A percentile compares a stretch with the other conserved stretches of the same genome.
Evolutionary conservation across 257 asterid species (phyloP).

Genomic region (Nemophila menziesii): DNA sequence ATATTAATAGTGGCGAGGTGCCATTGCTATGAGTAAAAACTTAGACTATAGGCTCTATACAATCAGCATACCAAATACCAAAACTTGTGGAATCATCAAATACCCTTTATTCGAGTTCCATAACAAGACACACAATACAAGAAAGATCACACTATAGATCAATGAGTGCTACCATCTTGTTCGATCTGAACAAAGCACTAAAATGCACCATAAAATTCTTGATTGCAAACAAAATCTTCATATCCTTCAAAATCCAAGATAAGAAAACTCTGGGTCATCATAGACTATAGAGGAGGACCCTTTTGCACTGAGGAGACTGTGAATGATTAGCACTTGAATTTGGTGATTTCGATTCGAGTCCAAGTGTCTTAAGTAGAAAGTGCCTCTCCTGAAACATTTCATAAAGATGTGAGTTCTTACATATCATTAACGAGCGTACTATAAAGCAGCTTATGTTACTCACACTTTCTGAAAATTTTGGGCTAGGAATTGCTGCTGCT

Average conservation of each 20-base stretch:
- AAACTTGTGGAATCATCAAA: constrained; percentile 32
- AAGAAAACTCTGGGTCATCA: constrained; percentile 29
- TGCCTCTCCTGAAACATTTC: constrained; percentile 77
- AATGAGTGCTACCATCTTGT: too few relatives aligned
- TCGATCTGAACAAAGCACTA: constrained; percentile 35
- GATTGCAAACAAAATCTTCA: constrained; percentile 54
- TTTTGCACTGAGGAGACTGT: constrained; percentile 86
- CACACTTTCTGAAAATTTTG: constrained; percentile 95
- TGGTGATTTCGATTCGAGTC: constrained; percentile 57
- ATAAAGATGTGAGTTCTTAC: not conserved
- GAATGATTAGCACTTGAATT: constrained; percentile 41
- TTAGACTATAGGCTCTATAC: constrained; percentile 32
- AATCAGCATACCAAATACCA: constrained; percentile 53
- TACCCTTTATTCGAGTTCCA: constrained; percentile 47
- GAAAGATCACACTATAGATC: constrained; percentile 24
- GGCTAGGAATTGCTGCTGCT: constrained; percentile 94
- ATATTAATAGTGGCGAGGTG: not conserved
- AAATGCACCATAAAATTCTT: constrained; percentile 67
- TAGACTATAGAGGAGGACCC: constrained; percentile 92
- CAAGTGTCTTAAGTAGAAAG: constrained; percentile 81
- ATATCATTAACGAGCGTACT: not conserved
- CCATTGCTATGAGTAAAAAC: not conserved
- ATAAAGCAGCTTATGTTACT: constrained; percentile 21
- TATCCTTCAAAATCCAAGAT: constrained; percentile 31
- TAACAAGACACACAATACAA: constrained; percentile 44